phyloP scores from a whole-genome alignment of 441 rosid genomes.

The Dalechampia spathulata region DNA sequence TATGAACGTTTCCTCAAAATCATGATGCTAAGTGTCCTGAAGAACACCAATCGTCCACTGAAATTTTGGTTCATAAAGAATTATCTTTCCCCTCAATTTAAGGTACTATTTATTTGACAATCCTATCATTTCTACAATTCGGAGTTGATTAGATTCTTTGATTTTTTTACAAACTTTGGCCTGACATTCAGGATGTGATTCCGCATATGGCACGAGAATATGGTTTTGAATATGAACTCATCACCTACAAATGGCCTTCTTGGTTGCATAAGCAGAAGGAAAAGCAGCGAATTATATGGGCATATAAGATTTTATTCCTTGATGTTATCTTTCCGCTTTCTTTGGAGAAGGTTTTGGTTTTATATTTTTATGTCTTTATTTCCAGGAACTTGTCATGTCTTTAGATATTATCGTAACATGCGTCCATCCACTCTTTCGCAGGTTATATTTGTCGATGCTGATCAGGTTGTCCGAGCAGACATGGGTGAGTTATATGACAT shows the following conservation, averaged over 20 bases:
- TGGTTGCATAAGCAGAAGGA: conserved; percentile 99
- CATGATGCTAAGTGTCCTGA: conserved; percentile 92
- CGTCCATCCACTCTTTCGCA: conserved; percentile 21
- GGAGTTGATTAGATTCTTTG: conserved; percentile 4
- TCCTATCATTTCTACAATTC: background rate
- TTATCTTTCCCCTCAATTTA: conserved; percentile 95
- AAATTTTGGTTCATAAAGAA: conserved; percentile 99
- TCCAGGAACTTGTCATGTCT: conserved; percentile 4
- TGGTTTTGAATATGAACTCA: conserved; percentile 85
- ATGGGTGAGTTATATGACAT: conserved; percentile 98
- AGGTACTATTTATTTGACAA: conserved; percentile 40
- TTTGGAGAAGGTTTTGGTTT: conserved; percentile 68
- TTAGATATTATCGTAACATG: background rate
- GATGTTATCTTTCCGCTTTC: conserved; percentile 98
- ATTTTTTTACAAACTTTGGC: conserved; percentile 11
- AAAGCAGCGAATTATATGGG: conserved; percentile 98
- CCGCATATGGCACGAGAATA: conserved; percentile 94
- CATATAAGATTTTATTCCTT: conserved; percentile 94
- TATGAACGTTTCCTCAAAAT: conserved; percentile 95
- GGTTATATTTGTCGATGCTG: conserved; percentile 99
- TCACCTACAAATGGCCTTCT: conserved; percentile 98
- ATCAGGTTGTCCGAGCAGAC: conserved; percentile 92
- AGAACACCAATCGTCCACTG: conserved; percentile 86
- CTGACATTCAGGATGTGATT: conserved; percentile 70
- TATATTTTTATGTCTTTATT: conserved; percentile 4